phyloP scores from a whole-genome alignment of 2,329 filamentous ascomycete species.

The Phyllosticta citrichinensis region DNA sequence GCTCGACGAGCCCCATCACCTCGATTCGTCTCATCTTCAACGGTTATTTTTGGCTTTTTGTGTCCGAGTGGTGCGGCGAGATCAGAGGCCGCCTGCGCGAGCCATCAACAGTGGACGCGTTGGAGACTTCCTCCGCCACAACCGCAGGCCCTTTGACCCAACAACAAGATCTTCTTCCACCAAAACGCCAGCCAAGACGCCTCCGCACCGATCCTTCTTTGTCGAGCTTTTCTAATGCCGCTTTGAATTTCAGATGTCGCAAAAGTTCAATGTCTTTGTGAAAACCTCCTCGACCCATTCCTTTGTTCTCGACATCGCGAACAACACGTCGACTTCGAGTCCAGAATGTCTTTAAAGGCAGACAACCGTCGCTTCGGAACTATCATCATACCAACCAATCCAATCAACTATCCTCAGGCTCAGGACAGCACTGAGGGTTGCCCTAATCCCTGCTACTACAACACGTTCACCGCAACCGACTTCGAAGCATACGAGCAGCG shows the following conservation, averaged over 20 bases:
- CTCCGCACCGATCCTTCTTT: neutral
- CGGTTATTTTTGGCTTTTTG: neutral
- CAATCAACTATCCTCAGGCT: neutral
- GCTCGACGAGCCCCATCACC: neutral
- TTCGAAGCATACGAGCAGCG: conserved; percentile 8
- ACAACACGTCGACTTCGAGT: neutral
- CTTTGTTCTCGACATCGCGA: neutral
- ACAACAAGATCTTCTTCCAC: neutral
- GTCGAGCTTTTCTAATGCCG: neutral
- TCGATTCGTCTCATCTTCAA: neutral
- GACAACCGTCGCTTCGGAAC: neutral
- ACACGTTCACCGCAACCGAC: conserved; percentile 1
- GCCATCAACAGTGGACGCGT: neutral
- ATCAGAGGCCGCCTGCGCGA: neutral
- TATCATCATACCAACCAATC: neutral
- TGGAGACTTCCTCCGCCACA: neutral
- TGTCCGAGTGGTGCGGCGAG: neutral
- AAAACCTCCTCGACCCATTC: neutral
- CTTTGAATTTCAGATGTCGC: neutral
- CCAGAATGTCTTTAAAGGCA: neutral
- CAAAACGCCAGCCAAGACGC: neutral
- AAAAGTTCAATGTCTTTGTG: neutral
- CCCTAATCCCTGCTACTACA: neutral
- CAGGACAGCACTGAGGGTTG: neutral
- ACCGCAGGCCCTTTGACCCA: neutral